Conservation (phyloP, 257 asterid species). For the Ligustrum vulgare region DNA sequence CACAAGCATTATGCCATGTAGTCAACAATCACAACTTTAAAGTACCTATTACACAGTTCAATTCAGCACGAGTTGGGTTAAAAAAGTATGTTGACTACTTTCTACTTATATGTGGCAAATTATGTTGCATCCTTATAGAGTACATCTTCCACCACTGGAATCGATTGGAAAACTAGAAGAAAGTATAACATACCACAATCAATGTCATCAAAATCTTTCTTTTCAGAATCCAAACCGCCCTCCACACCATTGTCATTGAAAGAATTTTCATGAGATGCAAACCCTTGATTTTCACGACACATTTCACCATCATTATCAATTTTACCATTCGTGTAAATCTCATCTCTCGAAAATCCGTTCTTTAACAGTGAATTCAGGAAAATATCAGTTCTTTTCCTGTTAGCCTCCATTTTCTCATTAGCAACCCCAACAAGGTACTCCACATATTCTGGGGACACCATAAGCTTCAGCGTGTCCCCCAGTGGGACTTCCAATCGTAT, state of each 20-base stretch:
- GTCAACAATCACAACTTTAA: not conserved
- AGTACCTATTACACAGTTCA: not conserved
- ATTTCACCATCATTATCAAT: constrained; percentile 28
- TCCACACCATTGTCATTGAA: constrained; percentile 26
- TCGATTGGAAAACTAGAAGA: not conserved
- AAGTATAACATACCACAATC: constrained; percentile 40
- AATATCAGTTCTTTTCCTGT: constrained; percentile 66
- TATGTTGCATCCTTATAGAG: not conserved
- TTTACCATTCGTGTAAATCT: constrained; percentile 19
- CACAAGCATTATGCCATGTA: not conserved
- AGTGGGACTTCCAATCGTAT: constrained; percentile 88
- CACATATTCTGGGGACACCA: constrained; percentile 73
- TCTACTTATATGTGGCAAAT: not conserved
- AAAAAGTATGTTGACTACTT: not conserved
- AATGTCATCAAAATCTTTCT: constrained; percentile 27
- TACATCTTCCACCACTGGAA: not conserved
- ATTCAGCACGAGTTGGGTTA: not conserved
- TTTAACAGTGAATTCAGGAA: constrained; percentile 50
- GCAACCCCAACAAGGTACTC: constrained; percentile 70
- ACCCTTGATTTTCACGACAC: constrained; percentile 16
- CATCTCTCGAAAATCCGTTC: constrained; percentile 45
- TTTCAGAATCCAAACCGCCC: constrained; percentile 33
- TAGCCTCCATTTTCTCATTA: constrained; percentile 81
- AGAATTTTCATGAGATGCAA: constrained; percentile 31
- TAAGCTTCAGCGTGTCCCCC: constrained; percentile 53